phyloP scores from a whole-genome alignment of 768 basidiomycete genomes.

The Saitozyma sp. region DNA sequence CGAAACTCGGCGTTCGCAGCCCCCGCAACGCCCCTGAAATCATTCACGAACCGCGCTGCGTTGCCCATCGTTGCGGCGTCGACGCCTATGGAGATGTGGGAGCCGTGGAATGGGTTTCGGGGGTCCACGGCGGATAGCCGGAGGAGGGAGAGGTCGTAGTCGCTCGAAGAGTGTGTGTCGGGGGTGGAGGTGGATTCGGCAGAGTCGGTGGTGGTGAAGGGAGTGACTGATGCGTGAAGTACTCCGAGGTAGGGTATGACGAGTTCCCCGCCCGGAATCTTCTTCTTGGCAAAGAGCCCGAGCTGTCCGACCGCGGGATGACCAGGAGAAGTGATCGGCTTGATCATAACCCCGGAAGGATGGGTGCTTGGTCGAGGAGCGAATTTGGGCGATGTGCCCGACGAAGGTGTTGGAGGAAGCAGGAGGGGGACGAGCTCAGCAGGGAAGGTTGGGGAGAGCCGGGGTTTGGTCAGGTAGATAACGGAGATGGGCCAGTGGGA shows the following conservation, averaged over 20 bases:
- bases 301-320: conserved; percentile 79
- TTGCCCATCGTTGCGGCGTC: conserved; percentile 78
- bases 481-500: conserved; percentile 62
- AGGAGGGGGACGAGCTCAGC: conserved; percentile 29
- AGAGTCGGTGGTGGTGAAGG: conserved; percentile 33
- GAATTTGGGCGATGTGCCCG: conserved; percentile 9
- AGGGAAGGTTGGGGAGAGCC: conserved; percentile 65
- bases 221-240: conserved; percentile 62
- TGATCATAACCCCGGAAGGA: conserved; percentile 60
- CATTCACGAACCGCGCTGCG: conserved; percentile 85
- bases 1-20: conserved; percentile 48
- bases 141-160: conserved; percentile 79
- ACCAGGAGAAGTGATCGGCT: conserved; percentile 55
- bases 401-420: neutral
- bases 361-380: conserved; percentile 18
- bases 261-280: conserved; percentile 65
- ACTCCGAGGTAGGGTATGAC: conserved; percentile 82
- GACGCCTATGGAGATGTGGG: conserved; percentile 63
- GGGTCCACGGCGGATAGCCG: conserved; percentile 31
- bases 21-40: conserved; percentile 72
- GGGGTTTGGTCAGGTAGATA: conserved; percentile 60
- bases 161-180: conserved; percentile 47
- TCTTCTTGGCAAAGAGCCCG: conserved; percentile 76
- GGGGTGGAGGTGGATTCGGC: neutral
- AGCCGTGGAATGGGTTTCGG: conserved; percentile 29